Conservation (phyloP, 2,329 filamentous ascomycete genomes). For the Exophiala sp. region DNA sequence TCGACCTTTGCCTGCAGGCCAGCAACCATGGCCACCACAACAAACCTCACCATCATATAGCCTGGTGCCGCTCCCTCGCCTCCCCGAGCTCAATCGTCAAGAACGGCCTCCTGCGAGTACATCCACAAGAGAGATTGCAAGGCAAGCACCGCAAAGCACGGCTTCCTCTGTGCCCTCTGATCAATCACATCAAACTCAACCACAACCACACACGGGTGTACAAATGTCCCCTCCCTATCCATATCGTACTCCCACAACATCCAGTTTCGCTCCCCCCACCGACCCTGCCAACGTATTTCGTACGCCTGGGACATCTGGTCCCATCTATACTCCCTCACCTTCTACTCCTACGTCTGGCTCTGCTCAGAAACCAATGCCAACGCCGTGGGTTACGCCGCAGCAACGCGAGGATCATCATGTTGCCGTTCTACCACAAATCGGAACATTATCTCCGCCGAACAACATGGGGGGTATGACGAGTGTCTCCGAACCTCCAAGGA, state of each 20-base stretch:
- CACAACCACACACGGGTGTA: not conserved
- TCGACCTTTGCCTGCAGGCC: conserved; percentile 2
- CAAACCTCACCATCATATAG: conserved; percentile 20
- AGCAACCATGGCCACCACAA: conserved; percentile 22
- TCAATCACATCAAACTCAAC: conserved; percentile 1
- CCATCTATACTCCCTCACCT: not conserved
- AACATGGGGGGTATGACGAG: not conserved
- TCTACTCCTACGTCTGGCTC: not conserved
- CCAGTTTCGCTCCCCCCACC: no score
- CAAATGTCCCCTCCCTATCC: not conserved
- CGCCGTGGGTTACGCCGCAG: conserved; percentile 6
- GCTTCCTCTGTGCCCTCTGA: conserved; percentile 6
- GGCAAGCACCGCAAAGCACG: conserved; percentile 20
- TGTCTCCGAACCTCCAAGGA: not conserved
- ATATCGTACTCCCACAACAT: no score
- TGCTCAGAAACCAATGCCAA: not conserved
- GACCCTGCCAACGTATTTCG: no score
- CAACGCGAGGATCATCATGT: conserved; percentile 8
- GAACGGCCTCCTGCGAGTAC: conserved; percentile 11
- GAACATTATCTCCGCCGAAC: conserved; percentile 3
- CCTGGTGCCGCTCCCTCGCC: conserved; percentile 23
- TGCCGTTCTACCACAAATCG: not conserved
- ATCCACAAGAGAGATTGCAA: conserved; percentile 20
- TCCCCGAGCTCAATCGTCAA: conserved; percentile 23
- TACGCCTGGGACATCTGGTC: no score